phyloP scores from a whole-genome alignment of 78 protist species.

The Dictyostelium firmibasis region DNA sequence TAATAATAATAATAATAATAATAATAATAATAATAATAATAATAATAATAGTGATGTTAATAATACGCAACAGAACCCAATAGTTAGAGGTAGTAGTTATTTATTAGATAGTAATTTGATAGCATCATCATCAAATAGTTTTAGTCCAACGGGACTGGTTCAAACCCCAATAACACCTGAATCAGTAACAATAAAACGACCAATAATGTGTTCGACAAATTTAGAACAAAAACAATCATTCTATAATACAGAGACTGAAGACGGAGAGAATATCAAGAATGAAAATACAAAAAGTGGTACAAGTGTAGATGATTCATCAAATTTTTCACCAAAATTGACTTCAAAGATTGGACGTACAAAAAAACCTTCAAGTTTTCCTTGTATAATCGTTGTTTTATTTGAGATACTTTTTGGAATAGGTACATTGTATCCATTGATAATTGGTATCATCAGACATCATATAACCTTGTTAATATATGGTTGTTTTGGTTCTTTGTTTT shows the following conservation, averaged over 20 bases:
- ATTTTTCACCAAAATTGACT: conserved; percentile 3
- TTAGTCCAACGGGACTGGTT: neutral
- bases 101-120: neutral
- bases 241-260: neutral
- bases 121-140: conserved; percentile 6
- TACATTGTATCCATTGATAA: conserved; percentile 21
- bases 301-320: neutral
- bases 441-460: conserved; percentile 18
- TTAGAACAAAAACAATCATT: conserved; percentile 10
- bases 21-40: neutral
- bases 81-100: neutral
- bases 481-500: neutral
- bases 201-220: neutral
- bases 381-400: conserved; percentile 9
- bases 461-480: conserved; percentile 25
- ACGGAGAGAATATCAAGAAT: neutral
- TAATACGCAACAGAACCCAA: neutral
- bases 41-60: neutral
- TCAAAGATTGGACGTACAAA: neutral
- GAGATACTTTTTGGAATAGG: neutral
- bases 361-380: conserved; percentile 1
- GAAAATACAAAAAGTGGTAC: neutral
- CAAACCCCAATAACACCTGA: conserved; percentile 5
- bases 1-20: too few species aligned
- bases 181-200: neutral